phyloP scores from a whole-genome alignment of 805 yeast genomes.

The Metschnikowia lochheadii region DNA sequence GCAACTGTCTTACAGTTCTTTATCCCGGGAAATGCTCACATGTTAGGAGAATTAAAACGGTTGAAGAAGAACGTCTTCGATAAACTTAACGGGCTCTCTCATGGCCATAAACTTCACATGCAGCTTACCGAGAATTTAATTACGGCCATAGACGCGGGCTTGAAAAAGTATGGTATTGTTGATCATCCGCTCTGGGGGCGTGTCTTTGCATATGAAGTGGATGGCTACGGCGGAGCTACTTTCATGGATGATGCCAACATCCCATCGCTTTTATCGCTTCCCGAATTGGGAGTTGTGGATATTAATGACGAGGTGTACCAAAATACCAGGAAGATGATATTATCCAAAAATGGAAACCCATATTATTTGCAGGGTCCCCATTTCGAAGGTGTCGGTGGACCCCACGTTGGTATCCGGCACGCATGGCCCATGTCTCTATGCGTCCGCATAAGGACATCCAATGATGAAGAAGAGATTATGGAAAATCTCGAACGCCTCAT shows the following conservation, averaged over 20 bases:
- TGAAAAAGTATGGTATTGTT: conserved; percentile 60
- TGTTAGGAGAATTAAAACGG: conserved; percentile 57
- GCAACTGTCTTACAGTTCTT: conserved; percentile 76
- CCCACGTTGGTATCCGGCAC: conserved; percentile 73
- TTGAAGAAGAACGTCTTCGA: conserved; percentile 22
- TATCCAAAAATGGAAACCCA: conserved; percentile 70
- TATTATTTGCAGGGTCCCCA: conserved; percentile 59
- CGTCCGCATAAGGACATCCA: conserved; percentile 68
- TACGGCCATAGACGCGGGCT: conserved; percentile 46
- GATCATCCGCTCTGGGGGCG: conserved; percentile 66
- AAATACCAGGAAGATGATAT: conserved; percentile 74
- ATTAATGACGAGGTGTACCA: conserved; percentile 57
- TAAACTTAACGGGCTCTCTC: conserved; percentile 12
- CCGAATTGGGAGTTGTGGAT: conserved; percentile 66
- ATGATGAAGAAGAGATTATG: conserved; percentile 65
- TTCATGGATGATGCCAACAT: conserved; percentile 91
- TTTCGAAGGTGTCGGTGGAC: conserved; percentile 85
- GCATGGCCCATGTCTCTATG: conserved; percentile 94
- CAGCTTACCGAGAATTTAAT: conserved; percentile 35
- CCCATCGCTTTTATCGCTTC: conserved; percentile 76
- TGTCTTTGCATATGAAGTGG: conserved; percentile 86
- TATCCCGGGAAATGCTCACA: conserved; percentile 81
- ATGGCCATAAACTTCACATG: conserved; percentile 7
- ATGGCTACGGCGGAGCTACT: conserved; percentile 71
- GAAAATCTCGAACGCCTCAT: conserved; percentile 47